Base-by-base conservation (phyloP, 108 stramenopile species). In the Cyclotella kingstonii region DNA sequence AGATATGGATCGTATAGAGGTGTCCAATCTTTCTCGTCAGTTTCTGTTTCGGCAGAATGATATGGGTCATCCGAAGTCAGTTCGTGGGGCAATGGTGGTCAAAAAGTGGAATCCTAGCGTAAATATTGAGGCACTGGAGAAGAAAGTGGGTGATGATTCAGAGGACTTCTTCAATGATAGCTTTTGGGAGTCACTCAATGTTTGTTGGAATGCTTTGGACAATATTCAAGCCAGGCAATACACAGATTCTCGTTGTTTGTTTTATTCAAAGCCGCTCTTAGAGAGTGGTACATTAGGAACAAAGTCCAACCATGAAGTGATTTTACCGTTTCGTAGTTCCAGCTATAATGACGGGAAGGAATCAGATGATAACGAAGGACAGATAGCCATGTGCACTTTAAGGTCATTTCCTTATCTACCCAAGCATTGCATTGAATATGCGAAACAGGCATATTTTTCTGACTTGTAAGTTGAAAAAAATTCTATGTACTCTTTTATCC, bases 351-450 rank as follows among this genome's bases (percentile, higher is more conserved):
- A 95, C 42, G 91, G 91, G 4, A 86, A 86, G 25, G 82, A 91
- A 55, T 87, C 85, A 15, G 84, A 81, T 41, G 87, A 82, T 40
- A 89, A 89, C 48, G 82, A 73, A 36, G 51, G 61, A 21, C 80
- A 79, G 44, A 89, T 92, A 54, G 90, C 90, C 70, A 90, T 94
- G 93, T 94, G 93, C 66, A 94, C 93, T 9, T 60, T 94, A 21
- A 63, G 89, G 3, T 87, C 84, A 60, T 92, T 91, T 51, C 91
- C 91, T n/a, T 79, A 82, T 51, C 66, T 83, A 5, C 90, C 89
- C 19, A 88, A 87, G 54, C 93, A 95, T 70, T 92, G 91, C 66
- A 92, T 92, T 55, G 93, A 95, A 69, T 95, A 88, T 84, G 89
- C 90, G 15, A 79, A 79, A 55, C 78, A 79, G 26, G 60, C 78